These are phyloP conservation scores for Musa schizocarpa DNA, from an alignment of 176 grass and related monocot species.

Conservation along the genomic window DNA sequence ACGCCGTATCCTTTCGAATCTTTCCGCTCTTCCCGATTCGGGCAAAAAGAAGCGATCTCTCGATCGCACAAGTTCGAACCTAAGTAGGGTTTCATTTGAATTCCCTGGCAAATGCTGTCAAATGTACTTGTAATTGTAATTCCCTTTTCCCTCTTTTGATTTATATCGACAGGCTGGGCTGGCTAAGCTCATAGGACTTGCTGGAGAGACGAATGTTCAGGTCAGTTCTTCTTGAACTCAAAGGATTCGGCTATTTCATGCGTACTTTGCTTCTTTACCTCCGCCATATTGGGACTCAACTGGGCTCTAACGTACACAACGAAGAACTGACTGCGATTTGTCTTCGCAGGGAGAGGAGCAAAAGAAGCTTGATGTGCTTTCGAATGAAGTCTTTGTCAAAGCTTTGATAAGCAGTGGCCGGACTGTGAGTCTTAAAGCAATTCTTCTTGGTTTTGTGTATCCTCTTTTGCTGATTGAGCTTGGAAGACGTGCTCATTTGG, in stretches of 20 bases:
- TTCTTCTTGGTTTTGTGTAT: background rate
- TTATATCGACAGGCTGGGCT: conserved; percentile 54
- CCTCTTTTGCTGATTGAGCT: background rate
- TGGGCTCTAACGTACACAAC: too few species aligned
- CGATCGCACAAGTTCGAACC: too few species aligned
- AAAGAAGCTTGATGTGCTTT: conserved; percentile 99
- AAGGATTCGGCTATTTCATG: background rate
- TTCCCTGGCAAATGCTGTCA: too few species aligned
- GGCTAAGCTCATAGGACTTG: conserved; percentile 75
- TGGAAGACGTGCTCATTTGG: background rate
- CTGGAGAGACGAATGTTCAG: conserved; percentile 93
- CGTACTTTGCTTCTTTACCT: background rate
- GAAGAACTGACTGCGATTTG: background rate
- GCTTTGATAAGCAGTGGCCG: conserved; percentile 88
- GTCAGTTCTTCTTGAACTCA: conserved; percentile 20
- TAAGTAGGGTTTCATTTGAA: too few species aligned
- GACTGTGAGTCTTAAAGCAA: conserved; percentile 43
- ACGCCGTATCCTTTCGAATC: too few species aligned
- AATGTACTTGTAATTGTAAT: background rate
- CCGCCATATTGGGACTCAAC: too few species aligned
- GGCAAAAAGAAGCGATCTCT: too few species aligned
- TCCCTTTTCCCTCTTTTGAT: background rate
- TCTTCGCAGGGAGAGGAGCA: conserved; percentile 83
- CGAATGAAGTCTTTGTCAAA: conserved; percentile 96
- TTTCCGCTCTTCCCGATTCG: too few species aligned